These are phyloP conservation scores for Clonostachys rosea DNA, from an alignment of 2,329 filamentous ascomycete species.

Conservation along the genomic window DNA sequence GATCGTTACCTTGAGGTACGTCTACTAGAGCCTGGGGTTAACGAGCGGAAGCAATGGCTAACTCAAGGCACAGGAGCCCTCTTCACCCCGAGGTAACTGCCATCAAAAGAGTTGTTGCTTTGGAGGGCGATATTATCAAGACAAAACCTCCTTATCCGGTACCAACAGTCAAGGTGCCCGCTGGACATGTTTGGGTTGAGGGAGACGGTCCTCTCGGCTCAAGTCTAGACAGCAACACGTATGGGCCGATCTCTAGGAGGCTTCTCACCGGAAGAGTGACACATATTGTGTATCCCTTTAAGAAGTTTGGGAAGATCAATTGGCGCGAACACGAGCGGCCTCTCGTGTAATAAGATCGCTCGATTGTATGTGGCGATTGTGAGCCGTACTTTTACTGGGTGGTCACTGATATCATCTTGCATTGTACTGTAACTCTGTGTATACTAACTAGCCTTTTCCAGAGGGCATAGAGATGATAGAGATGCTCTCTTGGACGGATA, in stretches of 20 bases:
- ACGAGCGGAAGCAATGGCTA: background rate
- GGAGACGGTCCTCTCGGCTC: constrained; percentile 73
- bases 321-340: constrained; percentile 49
- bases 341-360: constrained; percentile 7
- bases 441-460: no score
- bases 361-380: background rate
- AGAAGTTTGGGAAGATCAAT: constrained; percentile 49
- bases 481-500: no score
- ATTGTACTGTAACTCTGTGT: no score
- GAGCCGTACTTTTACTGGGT: no score
- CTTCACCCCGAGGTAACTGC: constrained; percentile 62
- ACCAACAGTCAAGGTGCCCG: constrained; percentile 60
- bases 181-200: constrained; percentile 91
- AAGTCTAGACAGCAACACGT: constrained; percentile 82
- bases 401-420: no score
- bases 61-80: constrained; percentile 53
- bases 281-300: constrained; percentile 66
- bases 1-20: constrained; percentile 67
- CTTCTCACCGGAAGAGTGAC: constrained; percentile 73
- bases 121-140: constrained; percentile 73
- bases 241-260: constrained; percentile 75
- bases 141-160: constrained; percentile 58
- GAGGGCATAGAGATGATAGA: no score
- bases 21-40: background rate
- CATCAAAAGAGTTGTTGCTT: constrained; percentile 78